Conservation (phyloP, 176 grass and related monocot genomes). For the Poa pratensis region DNA sequence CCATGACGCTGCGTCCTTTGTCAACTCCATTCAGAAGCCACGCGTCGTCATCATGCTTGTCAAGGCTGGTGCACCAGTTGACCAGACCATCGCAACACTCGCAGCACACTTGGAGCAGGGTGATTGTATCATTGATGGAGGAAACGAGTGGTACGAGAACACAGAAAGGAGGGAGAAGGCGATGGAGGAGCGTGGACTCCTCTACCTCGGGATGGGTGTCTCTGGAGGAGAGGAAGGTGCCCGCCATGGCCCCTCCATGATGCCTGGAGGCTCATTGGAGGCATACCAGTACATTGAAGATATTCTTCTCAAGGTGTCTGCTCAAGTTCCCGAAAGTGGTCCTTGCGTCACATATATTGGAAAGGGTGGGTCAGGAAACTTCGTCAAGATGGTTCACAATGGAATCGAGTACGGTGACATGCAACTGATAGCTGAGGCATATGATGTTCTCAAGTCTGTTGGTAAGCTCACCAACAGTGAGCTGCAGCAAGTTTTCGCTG, state of each 20-base stretch:
- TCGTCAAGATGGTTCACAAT: conserved; percentile 92
- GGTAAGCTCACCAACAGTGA: conserved; percentile 80
- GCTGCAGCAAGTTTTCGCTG: conserved; percentile 75
- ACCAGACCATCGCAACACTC: conserved; percentile 78
- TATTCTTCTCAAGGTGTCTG: conserved; percentile 80
- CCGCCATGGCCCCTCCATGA: conserved; percentile 71
- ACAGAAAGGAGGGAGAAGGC: conserved; percentile 90
- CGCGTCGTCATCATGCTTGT: conserved; percentile 84
- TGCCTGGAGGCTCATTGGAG: conserved; percentile 73
- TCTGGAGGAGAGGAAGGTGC: conserved; percentile 85
- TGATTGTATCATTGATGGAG: conserved; percentile 80
- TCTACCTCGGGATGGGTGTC: conserved; percentile 85
- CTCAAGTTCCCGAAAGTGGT: conserved; percentile 68
- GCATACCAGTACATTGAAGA: conserved; percentile 89
- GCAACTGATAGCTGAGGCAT: conserved; percentile 81
- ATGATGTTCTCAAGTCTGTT: conserved; percentile 76
- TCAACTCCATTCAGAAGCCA: conserved; percentile 82
- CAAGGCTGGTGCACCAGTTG: conserved; percentile 81
- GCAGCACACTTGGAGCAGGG: conserved; percentile 74
- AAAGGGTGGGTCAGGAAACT: conserved; percentile 76
- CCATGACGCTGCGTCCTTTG: conserved; percentile 70
- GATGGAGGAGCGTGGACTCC: conserved; percentile 68
- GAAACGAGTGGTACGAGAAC: conserved; percentile 92
- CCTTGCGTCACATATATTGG: conserved; percentile 78
- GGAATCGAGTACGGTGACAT: conserved; percentile 88